Base-by-base conservation (phyloP, 345 rosid genomes). In the Gossypium turneri region DNA sequence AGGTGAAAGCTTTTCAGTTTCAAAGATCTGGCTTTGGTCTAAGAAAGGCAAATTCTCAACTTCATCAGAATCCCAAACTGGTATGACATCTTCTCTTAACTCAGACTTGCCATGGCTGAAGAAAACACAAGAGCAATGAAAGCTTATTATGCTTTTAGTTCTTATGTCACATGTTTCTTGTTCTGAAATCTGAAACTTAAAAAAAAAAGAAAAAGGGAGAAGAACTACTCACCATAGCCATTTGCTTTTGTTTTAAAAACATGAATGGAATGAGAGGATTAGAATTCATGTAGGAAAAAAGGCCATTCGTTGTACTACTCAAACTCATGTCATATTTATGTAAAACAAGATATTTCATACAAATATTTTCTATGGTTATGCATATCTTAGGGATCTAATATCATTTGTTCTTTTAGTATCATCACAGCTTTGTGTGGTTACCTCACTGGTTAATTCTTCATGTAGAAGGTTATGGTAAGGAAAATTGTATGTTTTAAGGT, bases 1-100 rank as follows among this genome's bases (percentile, higher is more conserved):
- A 82, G 95, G 97, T 19, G 97, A 92, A 72, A 92, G 97, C 79
- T 90, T 83, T 75, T 92, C 94, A 0, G 90, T 90, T 58, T 92
- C 97, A 1, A 92, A 92, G 89, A 92, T 92, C 76, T 92, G 97
- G 97, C 92, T 85, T 56, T 92, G 97, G 97, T 84, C 97, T n/a
- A 90, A 87, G 82, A 92, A 90, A 77, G 89, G 86, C 38, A 90
- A 86, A 53, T 87, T 88, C 78, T 78, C 89, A 2, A 79, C 78
- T 62, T 77, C 85, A 41, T 81, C 90, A 16, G 85, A 85, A 74
- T 74, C 84, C 55, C 89, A 87, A 11, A 62, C 63, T 62, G 79
- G 69, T 25, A 62, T 84, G 80, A 90, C 92, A 83, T 83, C 90
- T 76, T 86, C 93, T 50, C 89, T 90, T 63, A 84, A 86, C 44